Percentiles rank a stretch among this genome's conserved stretches.
phyloP scores from a whole-genome alignment of 164 flowering plant genomes.

The Dillenia turbinata region DNA sequence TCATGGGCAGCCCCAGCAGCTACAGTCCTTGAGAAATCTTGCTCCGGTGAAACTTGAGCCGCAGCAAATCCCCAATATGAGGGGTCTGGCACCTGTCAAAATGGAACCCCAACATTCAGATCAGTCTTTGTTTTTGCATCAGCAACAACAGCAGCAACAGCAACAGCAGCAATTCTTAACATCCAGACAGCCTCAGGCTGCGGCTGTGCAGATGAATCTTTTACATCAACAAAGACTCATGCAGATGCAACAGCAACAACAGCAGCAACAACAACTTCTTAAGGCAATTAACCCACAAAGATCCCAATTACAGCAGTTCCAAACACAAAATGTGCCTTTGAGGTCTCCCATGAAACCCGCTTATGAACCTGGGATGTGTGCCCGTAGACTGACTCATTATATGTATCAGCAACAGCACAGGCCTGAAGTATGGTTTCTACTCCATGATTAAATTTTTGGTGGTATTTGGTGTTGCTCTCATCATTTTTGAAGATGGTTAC shows the following conservation, averaged over 20 bases:
- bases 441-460: neutral
- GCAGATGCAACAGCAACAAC: conserved; percentile 55
- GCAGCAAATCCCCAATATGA: conserved; percentile 58
- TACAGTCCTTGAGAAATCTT: conserved; percentile 54
- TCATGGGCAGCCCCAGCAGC: conserved; percentile 56
- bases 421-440: conserved; percentile 58
- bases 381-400: conserved; percentile 77
- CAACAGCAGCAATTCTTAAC: conserved; percentile 49
- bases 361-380: conserved; percentile 92
- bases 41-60: conserved; percentile 72
- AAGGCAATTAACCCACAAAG: conserved; percentile 73
- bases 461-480: neutral
- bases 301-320: conserved; percentile 58
- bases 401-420: conserved; percentile 93
- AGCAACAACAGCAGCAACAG: conserved; percentile 67
- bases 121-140: conserved; percentile 62
- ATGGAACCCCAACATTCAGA: conserved; percentile 82
- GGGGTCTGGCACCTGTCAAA: conserved; percentile 59
- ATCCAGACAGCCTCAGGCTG: conserved; percentile 78
- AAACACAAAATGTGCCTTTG: conserved; percentile 56
- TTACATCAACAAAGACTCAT: conserved; percentile 66
- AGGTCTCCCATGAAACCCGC: conserved; percentile 62
- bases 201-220: conserved; percentile 70
- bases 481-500: conserved; percentile 6
- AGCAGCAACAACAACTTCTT: conserved; percentile 50